phyloP scores from a whole-genome alignment of 306 rosid species.

The Fragaria iinumae region DNA sequence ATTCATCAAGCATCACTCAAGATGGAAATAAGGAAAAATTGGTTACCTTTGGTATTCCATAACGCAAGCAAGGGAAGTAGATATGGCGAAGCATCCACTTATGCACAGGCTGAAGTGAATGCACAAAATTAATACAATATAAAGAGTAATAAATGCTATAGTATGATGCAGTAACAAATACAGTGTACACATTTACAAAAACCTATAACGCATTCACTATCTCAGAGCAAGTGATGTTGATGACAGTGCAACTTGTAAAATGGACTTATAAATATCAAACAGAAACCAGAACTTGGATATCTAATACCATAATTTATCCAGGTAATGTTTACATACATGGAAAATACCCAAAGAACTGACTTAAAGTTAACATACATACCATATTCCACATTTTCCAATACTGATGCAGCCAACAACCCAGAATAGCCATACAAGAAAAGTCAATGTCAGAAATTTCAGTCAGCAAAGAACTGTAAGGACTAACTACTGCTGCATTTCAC shows the following conservation, averaged over 20 bases:
- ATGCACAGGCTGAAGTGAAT: conserved; percentile 80
- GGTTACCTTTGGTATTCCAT: conserved; percentile 83
- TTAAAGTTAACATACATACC: conserved; percentile 50
- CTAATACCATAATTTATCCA: not conserved
- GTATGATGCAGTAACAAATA: conserved; percentile 12
- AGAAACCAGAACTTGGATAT: not conserved
- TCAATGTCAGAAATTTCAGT: conserved; percentile 1
- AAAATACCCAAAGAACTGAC: not conserved
- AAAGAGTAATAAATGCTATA: not conserved
- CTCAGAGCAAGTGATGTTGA: not conserved
- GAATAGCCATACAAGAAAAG: conserved; percentile 37
- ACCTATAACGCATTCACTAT: not conserved
- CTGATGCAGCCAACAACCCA: conserved; percentile 57
- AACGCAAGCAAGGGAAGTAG: conserved; percentile 80
- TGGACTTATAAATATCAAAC: not conserved
- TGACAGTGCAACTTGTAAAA: not conserved
- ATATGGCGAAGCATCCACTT: conserved; percentile 98
- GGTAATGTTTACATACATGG: not conserved
- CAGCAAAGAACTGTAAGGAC: conserved; percentile 14
- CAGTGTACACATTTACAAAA: not conserved
- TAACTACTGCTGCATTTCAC: conserved; percentile 20
- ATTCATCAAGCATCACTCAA: not conserved
- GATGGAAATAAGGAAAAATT: not conserved
- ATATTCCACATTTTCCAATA: conserved; percentile 99
- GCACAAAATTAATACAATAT: conserved; percentile 3